phyloP scores from a whole-genome alignment of 345 rosid species.

The Euphorbia pulcherrima region DNA sequence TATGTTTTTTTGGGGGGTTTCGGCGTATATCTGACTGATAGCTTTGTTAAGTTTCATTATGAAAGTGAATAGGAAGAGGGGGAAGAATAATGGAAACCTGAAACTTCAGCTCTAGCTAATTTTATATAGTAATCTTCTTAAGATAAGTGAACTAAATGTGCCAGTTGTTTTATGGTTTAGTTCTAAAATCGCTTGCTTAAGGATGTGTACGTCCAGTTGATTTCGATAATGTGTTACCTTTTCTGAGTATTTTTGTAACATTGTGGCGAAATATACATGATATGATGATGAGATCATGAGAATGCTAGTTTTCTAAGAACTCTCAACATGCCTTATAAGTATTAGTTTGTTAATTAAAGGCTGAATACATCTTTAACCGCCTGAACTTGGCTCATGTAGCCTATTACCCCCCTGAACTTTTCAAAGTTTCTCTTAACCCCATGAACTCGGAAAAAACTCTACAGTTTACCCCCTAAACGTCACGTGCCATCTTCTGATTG shows the following conservation, averaged over 20 bases:
- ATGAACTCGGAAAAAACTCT: no score
- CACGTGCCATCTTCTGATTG: no score
- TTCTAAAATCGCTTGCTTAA: neutral
- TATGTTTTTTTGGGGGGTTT: neutral
- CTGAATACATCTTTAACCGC: no score
- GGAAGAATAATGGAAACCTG: no score
- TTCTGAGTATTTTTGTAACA: neutral
- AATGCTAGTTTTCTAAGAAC: neutral
- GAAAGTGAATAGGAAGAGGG: no score
- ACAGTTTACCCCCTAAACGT: no score
- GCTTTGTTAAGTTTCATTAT: neutral
- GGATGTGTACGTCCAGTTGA: neutral
- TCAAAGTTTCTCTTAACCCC: no score
- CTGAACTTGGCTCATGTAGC: no score
- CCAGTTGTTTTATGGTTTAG: neutral
- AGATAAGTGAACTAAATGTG: neutral
- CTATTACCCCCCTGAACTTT: no score
- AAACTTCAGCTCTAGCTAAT: neutral
- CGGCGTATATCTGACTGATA: neutral
- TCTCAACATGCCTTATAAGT: no score
- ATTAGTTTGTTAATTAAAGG: no score
- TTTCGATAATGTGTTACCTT: neutral
- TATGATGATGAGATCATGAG: neutral
- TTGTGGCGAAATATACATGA: neutral
- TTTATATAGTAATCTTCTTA: neutral